Evolutionary conservation across 1,284 basidiomycete species (phyloP), one percentile per base, ranked within the genome.

Genomic region (Fomitopsis schrenkii): DNA sequence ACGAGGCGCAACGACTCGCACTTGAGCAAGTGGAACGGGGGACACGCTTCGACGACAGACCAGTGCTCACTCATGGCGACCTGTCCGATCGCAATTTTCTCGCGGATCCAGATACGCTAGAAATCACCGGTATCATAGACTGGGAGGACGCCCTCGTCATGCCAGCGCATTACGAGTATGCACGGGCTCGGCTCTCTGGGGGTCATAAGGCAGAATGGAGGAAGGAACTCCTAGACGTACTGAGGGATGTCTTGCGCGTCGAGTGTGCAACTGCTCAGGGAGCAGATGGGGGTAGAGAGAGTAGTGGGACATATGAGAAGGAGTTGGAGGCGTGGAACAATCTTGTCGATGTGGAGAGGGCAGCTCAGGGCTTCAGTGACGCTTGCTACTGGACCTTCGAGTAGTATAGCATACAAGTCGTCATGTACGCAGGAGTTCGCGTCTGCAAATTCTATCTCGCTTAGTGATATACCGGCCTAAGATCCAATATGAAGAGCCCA

Each of bases 11-110:
- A 10, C 5, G 33, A 42, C 19, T 22, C 2, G n/a, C 22, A 15
- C 58, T 62, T 1, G 46, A 55, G 48, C 7, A 36, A 33, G n/a
- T 46, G 41, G 58, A 62, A 41, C 50, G 40, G 54, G 55, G 59
- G 58, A 56, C 36, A 1, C 2, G 5, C 4, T 55, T 28, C 33
- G 41, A 44, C 54, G 58, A 59, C 26, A 58, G 61, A 12, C 62
- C 72, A 2, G 71, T 74, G 8, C 62, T 73, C 57, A 66, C 66
- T 6, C 72, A 74, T 52, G 56, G 59, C 5, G 70, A 73, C 48
- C 57, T 74, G 12, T 60, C 63, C 48, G 60, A 67, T 61, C 59
- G 67, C 22, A 68, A 73, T 46, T 59, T 74, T 40, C 56, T 70
- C 33, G 48, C 72, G 33, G 66, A 66, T 46, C 61, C 61, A 2